Conservation (phyloP, 2,329 filamentous ascomycete species). For the Aspergillus intermedius region DNA sequence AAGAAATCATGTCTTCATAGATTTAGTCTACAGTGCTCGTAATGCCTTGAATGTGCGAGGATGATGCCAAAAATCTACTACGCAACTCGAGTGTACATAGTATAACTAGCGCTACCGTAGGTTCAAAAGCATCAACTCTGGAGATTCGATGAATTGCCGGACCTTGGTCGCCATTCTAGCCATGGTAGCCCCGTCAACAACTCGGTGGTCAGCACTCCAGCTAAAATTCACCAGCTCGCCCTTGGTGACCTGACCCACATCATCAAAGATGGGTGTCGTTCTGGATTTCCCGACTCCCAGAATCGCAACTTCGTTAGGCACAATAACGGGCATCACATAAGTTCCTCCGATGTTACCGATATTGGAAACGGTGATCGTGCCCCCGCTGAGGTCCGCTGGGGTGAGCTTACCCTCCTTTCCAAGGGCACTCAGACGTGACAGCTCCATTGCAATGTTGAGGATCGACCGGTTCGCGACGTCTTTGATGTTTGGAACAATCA, state of each 20-base stretch:
- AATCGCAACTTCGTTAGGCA: conserved; percentile 85
- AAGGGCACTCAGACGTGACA: conserved; percentile 64
- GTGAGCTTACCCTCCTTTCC: conserved; percentile 69
- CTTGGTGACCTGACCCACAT: conserved; percentile 55
- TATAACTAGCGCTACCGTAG: conserved; percentile 51
- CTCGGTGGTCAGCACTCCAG: conserved; percentile 92
- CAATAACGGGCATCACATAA: conserved; percentile 84
- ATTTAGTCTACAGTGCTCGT: too few species aligned
- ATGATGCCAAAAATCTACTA: too few species aligned
- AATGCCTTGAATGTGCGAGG: too few species aligned
- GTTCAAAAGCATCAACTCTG: conserved; percentile 79
- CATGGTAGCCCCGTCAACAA: conserved; percentile 92
- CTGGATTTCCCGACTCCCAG: conserved; percentile 78
- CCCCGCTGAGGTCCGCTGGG: conserved; percentile 69
- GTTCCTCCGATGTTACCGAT: conserved; percentile 93
- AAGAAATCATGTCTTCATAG: too few species aligned
- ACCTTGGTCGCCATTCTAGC: conserved; percentile 82
- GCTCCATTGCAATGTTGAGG: conserved; percentile 67
- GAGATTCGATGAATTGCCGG: conserved; percentile 69
- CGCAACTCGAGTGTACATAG: too few species aligned
- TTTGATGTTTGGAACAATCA: conserved; percentile 86
- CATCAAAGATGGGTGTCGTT: conserved; percentile 70
- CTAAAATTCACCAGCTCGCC: conserved; percentile 84
- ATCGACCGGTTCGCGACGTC: conserved; percentile 74
- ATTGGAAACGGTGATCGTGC: conserved; percentile 93